Evolutionary conservation across 192 early-diverging fungal species (phyloP), one percentile per base, ranked within the genome.

Genomic region (Hyaloraphidium curvatum): DNA sequence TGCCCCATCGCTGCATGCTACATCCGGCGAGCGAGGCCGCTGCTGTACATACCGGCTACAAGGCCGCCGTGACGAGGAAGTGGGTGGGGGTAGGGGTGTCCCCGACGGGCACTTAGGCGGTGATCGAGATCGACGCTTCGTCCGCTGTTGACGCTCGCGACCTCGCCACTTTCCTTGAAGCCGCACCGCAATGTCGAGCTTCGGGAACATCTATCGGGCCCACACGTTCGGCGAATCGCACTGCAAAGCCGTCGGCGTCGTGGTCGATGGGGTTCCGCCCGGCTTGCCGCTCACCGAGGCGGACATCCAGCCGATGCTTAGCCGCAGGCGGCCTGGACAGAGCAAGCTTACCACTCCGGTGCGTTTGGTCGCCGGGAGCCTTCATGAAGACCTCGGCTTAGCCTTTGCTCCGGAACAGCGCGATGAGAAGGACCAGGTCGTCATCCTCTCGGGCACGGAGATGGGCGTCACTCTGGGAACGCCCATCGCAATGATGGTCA

Each of bases 161-260:
- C n/a, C n/a, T n/a, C n/a, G n/a, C n/a, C n/a, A n/a, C n/a, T n/a
- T n/a, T n/a, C n/a, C n/a, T n/a, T n/a, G n/a, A n/a, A n/a, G n/a
- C n/a, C n/a, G n/a, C n/a, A n/a, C n/a, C n/a, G n/a, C n/a, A 22
- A 88, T 87, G 89, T 82, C 79, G 55, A 78, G 80, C 9, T 91
- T 91, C 71, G 89, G 89, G 53, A 81, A 65, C 28, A 65, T 75
- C 51, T 91, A 79, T 70, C 76, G 86, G 53, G 84, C 94, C 17
- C 89, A 89, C 1, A 97, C 93, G 29, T 95, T 82, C 68, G 93
- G 93, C 56, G 93, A 97, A 69, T 94, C 90, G 29, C 94, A 97
- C 73, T 96, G 94, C 72, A 95, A 92, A 59, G 90, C 80, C 14
- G 91, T 97, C 3, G 91, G 91, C 50, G 90, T 89, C 52, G 91